Evolutionary conservation across 2,329 filamentous ascomycete genomes (phyloP), one percentile per base, ranked within the genome.

Genomic region (Aspergillus sp.): DNA sequence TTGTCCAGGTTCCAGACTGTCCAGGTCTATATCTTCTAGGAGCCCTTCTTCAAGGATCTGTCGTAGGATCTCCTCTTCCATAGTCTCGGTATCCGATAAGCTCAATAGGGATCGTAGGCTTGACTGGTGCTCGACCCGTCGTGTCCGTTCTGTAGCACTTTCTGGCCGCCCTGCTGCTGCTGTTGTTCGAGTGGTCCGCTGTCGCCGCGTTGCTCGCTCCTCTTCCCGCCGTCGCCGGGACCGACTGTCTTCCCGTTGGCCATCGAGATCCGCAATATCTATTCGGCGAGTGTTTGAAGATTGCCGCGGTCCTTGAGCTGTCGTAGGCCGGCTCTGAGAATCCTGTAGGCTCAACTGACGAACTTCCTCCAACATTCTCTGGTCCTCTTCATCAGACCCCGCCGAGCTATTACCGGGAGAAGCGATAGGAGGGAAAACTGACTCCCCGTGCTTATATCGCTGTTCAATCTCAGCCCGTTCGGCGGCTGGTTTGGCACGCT

Each of bases 1-100:
- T 67, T 92, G 90, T 49, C 81, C 85, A 15, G 91, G 82, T 61
- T 93, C 92, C 54, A 97, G 87, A 62, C 93, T 93, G 67, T 95
- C 90, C 55, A 97, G 78, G 70, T 97, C 93, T 47, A 97, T 86
- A 17, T 91, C 93, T 67, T 97, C 91, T 35, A 96, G 76, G 19
- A 97, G 77, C 0, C 93, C 92, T 69, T 96, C 91, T 62, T 93
- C 89, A 64, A 93, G 84, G 58, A 96, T 96, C 70, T 96, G 91
- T 44, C 91, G 85, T 64, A 96, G 85, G 58, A 97, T 96, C 70
- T 96, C 92, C 59, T 90, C 86, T 70, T 96, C 90, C 66, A 96
- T 88, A 19, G 86, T 83, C 65, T 90, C 90, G 57, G 90, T 82
- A 61, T 93, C 89, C 0, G 89, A 90, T 4, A 88, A 84, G 68